Evolutionary conservation across 805 yeast species (phyloP), one percentile per base, ranked within the genome.

Genomic region (Starmerella bombi): DNA sequence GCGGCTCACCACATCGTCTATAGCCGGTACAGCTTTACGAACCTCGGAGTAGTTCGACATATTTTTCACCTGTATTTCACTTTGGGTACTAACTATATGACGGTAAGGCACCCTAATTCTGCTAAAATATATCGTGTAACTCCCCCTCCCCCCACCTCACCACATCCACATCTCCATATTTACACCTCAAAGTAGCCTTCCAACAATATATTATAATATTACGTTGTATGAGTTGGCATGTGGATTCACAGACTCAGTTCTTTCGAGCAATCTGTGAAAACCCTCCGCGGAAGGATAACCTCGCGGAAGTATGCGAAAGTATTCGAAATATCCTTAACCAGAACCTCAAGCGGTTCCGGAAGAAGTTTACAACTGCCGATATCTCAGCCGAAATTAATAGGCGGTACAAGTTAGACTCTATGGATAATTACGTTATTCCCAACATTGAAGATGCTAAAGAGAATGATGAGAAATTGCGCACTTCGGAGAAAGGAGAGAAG

Each of bases 1-100:
- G 46, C 85, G 91, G 1, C 78, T 68, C 70, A 91, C 94, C 9
- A 85, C 74, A 1, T 86, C 77, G 54, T 91, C 98, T 34, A 91
- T 70, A 0, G 80, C 67, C 3, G 94, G 86, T 3, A 77, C 91
- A 0, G 94, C 88, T 59, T 79, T 82, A 46, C 94, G 79, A 6
- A 86, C 75, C 56, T 80, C 84, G 16, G 42, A 15, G 36, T 47
- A 47, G 35, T 32, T 31, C 8, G 50, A 45, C 50, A 47, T 47
- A 7, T 18, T 4, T 10, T 5, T 8, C n/a, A n/a, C n/a, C n/a
- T n/a, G n/a, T n/a, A n/a, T n/a, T n/a, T n/a, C n/a, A 14, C 21
- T 23, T 32, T 16, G 10, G 23, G 7, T 20, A 9, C 14, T 17
- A 9, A 15, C 9, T 12, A 32, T 16, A 12, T 19, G 15, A 18